Evolutionary conservation across 305 asterid genomes (phyloP).

Genomic region (Fraxinus ornus): DNA sequence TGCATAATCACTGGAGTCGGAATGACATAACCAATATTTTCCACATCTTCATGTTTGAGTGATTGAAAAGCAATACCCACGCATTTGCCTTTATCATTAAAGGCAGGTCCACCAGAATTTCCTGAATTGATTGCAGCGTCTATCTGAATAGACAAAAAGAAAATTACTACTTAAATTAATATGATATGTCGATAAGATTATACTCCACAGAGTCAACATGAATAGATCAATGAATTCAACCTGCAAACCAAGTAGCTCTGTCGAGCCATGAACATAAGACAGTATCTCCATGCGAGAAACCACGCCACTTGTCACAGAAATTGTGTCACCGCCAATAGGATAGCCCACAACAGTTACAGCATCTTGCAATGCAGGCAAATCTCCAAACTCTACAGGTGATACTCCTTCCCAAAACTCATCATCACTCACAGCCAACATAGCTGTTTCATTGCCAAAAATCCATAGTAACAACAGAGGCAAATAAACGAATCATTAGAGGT

Average conservation of each 20-base stretch:
- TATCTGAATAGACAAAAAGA: slow-evolving; percentile 43
- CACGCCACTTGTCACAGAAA: slow-evolving; percentile 94
- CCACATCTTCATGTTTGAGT: slow-evolving; percentile 88
- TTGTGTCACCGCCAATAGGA: slow-evolving; percentile 93
- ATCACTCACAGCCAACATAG: slow-evolving; percentile 82
- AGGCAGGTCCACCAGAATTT: slow-evolving; percentile 96
- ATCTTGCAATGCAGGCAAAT: slow-evolving; percentile 84
- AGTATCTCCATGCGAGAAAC: slow-evolving; percentile 93
- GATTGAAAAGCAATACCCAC: slow-evolving; percentile 96
- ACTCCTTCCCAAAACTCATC: slow-evolving; percentile 97
- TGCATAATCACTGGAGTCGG: slow-evolving; percentile 93
- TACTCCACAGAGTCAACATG: not conserved
- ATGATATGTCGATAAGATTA: not conserved
- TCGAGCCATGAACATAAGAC: slow-evolving; percentile 91
- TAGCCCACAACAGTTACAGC: slow-evolving; percentile 96
- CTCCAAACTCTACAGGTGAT: slow-evolving; percentile 84
- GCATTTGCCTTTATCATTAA: slow-evolving; percentile 74
- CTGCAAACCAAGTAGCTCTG: slow-evolving; percentile 95
- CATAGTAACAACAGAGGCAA: not conserved
- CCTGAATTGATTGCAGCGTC: slow-evolving; percentile 98
- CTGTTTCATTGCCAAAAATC: slow-evolving; percentile 32
- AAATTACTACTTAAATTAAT: slow-evolving; percentile 13
- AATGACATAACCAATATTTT: slow-evolving; percentile 93
- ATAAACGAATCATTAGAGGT: not conserved
- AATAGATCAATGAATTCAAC: slow-evolving; percentile 33